phyloP scores from a whole-genome alignment of 225 moss, liverwort and hornwort genomes.

The Climacium dendroides region DNA sequence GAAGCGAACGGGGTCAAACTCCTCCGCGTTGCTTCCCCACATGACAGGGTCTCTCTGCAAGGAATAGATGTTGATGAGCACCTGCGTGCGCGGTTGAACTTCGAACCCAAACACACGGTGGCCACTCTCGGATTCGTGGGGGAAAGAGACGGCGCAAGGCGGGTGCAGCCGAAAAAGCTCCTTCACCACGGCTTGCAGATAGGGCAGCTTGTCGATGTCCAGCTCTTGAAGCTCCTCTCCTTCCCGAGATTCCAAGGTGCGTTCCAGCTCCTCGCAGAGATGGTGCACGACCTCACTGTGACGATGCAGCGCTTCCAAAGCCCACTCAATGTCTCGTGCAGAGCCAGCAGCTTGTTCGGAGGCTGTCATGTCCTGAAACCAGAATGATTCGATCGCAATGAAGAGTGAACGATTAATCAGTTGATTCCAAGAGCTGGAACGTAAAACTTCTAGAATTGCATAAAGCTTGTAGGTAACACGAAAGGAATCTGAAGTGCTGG shows the following conservation, averaged over 20 bases:
- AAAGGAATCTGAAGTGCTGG: not conserved
- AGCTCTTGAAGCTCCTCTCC: not conserved
- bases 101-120: conserved; percentile 4
- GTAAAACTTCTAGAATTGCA: not conserved
- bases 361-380: conserved; percentile 22
- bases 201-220: conserved; percentile 21
- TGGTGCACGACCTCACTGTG: not conserved
- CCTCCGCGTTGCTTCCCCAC: conserved; percentile 33
- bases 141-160: conserved; percentile 13
- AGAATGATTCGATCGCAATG: not conserved
- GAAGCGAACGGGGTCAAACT: conserved; percentile 49
- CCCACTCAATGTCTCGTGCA: conserved; percentile 11
- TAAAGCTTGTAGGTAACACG: not conserved
- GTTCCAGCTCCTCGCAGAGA: conserved; percentile 13
- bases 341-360: not conserved
- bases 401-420: not conserved
- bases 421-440: not conserved
- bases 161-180: conserved; percentile 37
- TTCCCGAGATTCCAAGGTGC: not conserved
- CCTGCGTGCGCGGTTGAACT: not conserved
- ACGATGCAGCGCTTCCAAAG: conserved; percentile 3
- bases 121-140: conserved; percentile 11
- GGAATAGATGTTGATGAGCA: conserved; percentile 40
- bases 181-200: conserved; percentile 33
- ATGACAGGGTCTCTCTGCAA: conserved; percentile 32